These are phyloP conservation scores for Synchytrium microbalum DNA, from an alignment of 371 early-diverging fungal genomes.

Conservation along the genomic window DNA sequence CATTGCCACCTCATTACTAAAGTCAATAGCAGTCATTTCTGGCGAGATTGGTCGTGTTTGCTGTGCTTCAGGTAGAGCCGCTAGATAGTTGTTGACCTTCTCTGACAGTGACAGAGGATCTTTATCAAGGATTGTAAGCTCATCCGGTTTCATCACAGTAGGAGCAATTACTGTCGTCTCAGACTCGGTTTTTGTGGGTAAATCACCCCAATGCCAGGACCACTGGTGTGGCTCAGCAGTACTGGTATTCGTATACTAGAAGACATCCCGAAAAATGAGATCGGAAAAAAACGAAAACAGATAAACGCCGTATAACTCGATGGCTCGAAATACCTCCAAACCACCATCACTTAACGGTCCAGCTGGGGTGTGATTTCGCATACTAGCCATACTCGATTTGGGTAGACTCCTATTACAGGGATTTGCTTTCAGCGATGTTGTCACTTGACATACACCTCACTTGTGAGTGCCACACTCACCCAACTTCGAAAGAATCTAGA, in stretches of 20 bases:
- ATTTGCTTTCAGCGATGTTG: too few species aligned
- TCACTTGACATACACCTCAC: too few species aligned
- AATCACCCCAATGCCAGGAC: slow-evolving; percentile 36
- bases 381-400: background rate
- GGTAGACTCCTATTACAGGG: background rate
- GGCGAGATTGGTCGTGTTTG: background rate
- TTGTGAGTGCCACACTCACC: too few species aligned
- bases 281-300: background rate
- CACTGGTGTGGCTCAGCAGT: slow-evolving; percentile 6
- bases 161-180: background rate
- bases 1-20: background rate
- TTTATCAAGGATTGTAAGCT: too few species aligned
- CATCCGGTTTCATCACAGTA: background rate
- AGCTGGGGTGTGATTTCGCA: background rate
- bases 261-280: too few species aligned
- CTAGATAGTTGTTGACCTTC: slow-evolving; percentile 33
- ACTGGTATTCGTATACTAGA: background rate
- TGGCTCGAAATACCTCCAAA: background rate
- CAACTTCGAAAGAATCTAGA: too few species aligned
- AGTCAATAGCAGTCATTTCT: background rate
- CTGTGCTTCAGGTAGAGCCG: slow-evolving; percentile 14
- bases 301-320: background rate
- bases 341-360: background rate
- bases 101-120: background rate
- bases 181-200: slow-evolving; percentile 16